A percentile compares a stretch with the other conserved stretches of the same genome.
Conservation (phyloP, 805 yeast species). For the Candida silvicultrix region DNA sequence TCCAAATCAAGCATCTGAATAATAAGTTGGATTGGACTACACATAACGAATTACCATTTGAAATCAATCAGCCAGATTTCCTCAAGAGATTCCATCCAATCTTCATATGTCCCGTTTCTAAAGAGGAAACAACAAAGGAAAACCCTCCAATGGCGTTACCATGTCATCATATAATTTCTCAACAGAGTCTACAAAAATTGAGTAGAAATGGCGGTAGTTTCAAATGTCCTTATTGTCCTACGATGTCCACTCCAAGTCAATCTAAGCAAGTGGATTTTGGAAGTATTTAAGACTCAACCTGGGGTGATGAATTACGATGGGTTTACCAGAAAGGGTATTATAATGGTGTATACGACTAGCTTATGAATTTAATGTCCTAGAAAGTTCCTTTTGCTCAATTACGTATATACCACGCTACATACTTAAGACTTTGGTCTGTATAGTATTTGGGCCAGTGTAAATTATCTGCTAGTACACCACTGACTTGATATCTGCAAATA, state of each 20-base stretch:
- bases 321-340: neutral
- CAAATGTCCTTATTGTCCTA: conserved; percentile 73
- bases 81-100: conserved; percentile 53
- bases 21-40: conserved; percentile 49
- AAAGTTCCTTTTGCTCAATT: no score
- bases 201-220: conserved; percentile 38
- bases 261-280: conserved; percentile 39
- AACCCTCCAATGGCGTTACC: conserved; percentile 62
- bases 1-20: conserved; percentile 30
- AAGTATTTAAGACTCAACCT: conserved; percentile 1
- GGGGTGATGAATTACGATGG: neutral
- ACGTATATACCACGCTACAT: no score
- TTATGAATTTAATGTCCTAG: neutral
- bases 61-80: conserved; percentile 45
- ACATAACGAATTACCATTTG: conserved; percentile 55
- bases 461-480: no score
- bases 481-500: no score
- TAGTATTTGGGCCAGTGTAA: no score
- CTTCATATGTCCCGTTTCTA: conserved; percentile 66
- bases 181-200: conserved; percentile 43
- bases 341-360: neutral
- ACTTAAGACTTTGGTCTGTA: no score
- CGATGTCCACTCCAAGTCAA: conserved; percentile 33
- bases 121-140: conserved; percentile 48
- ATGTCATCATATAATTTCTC: conserved; percentile 59